These are phyloP conservation scores for Chlamydomonas urium DNA, from an alignment of 139 green algal species.

Conservation along the genomic window DNA sequence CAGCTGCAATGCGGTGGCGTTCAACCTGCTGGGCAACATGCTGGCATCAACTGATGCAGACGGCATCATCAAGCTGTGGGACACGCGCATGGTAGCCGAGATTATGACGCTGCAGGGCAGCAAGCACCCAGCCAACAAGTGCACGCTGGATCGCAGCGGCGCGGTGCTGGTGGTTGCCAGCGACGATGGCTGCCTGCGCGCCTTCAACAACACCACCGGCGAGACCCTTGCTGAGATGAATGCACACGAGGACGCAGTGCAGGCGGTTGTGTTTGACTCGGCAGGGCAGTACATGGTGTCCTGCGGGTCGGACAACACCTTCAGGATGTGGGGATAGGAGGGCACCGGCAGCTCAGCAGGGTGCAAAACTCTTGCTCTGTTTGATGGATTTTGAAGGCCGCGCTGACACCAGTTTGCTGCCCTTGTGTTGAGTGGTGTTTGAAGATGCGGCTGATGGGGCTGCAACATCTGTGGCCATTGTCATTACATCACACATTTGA, in stretches of 20 bases:
- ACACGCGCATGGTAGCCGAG: conserved; percentile 81
- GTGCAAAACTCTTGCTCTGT: too few relatives aligned
- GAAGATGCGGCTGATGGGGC: too few relatives aligned
- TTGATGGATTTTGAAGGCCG: too few relatives aligned
- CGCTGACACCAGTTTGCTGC: too few relatives aligned
- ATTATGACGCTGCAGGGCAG: conserved; percentile 45
- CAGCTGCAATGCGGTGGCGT: conserved; percentile 63
- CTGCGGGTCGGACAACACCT: conserved; percentile 61
- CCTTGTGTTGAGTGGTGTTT: too few relatives aligned
- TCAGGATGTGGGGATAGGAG: conserved; percentile 64
- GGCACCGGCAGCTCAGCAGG: too few relatives aligned
- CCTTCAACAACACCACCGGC: conserved; percentile 41
- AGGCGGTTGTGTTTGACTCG: conserved; percentile 62
- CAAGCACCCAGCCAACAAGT: conserved; percentile 67
- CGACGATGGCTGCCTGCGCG: conserved; percentile 59
- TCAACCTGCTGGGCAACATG: conserved; percentile 47
- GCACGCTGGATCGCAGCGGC: conserved; percentile 57
- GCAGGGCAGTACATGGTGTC: conserved; percentile 63
- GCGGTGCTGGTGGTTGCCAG: conserved; percentile 62
- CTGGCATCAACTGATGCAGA: conserved; percentile 70
- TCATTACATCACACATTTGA: too few relatives aligned
- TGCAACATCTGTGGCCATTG: too few relatives aligned
- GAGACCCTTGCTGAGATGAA: conserved; percentile 52
- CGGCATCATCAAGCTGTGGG: conserved; percentile 79
- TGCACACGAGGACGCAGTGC: conserved; percentile 74